Conservation (phyloP, 768 basidiomycete genomes). For the Lactifluus subvellereus region DNA sequence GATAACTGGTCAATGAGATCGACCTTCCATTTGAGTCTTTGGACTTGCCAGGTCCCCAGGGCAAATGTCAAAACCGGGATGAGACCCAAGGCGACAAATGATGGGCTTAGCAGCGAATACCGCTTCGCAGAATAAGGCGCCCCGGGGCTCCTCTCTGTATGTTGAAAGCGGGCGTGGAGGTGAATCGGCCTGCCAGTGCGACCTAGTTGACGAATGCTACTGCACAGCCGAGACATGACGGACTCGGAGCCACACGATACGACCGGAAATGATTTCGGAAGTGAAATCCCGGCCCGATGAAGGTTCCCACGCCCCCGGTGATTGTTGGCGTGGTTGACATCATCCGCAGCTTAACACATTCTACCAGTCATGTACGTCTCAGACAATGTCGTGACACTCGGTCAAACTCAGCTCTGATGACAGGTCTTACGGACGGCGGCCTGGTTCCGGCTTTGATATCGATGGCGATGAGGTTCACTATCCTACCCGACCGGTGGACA, state of each 20-base stretch:
- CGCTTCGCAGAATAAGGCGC: constrained; percentile 49
- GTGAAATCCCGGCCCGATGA: constrained; percentile 2
- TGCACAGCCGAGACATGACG: constrained; percentile 4
- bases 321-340: not conserved
- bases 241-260: not conserved
- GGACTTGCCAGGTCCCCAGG: constrained; percentile 90
- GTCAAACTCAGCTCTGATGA: constrained; percentile 13
- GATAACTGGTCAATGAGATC: constrained; percentile 90
- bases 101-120: constrained; percentile 59
- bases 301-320: not conserved
- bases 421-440: constrained; percentile 33
- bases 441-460: constrained; percentile 48
- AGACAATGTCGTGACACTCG: not conserved
- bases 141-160: constrained; percentile 3
- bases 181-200: not conserved
- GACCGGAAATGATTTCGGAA: not conserved
- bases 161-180: constrained; percentile 7
- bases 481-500: constrained; percentile 96
- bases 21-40: constrained; percentile 92
- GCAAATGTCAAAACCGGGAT: constrained; percentile 89
- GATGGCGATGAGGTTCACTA: constrained; percentile 84
- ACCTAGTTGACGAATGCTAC: not conserved
- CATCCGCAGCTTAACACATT: constrained; percentile 10
- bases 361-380: constrained; percentile 14
- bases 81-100: constrained; percentile 69